Evolutionary conservation across 768 basidiomycete species (phyloP), one percentile per base, ranked within the genome.

Genomic region (Strobilomyces dryophilus): DNA sequence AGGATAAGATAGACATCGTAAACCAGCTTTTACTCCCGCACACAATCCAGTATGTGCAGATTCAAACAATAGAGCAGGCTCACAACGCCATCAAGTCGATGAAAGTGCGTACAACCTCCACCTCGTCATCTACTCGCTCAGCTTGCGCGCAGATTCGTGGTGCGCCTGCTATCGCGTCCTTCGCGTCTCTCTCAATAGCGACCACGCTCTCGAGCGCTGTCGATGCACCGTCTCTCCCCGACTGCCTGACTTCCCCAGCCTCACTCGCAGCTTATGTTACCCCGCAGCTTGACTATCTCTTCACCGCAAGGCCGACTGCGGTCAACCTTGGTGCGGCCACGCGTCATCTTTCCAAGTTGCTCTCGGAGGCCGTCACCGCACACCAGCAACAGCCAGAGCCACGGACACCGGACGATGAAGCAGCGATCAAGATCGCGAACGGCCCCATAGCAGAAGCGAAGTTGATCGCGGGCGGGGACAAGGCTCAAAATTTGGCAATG

Each of bases 31-130:
- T 94, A 5, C 75, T 95, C 8, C 94, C 93, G 0, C 88, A 89
- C 64, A 79, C 77, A 1, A 80, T 81, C n/a, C 76, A 85, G 58
- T 89, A 79, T 59, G 56, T 90, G 29, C 62, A 75, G 21, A 82
- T 98, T 47, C 72, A 80, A n/a, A 79, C 82, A 14, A 74, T 91
- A 54, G 83, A 93, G 47, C 82, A 92, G 29, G 95, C 94, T 0
- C 88, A 90, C 71, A 89, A 93, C 64, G 95, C 94, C 17, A 98
- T 98, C 72, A 95, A 92, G 73, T 78, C 86, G 17, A 98, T 98
- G 95, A 95, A 93, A 80, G 92, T 86, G 53, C 18, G 66, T 56
- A 40, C 20, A 18, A 40, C 24, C 27, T 20, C 12, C 39, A n/a
- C 17, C 8, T 34, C 8, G 11, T n/a, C 35, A 17, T 34, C 52